Evolutionary conservation across 2,329 filamentous ascomycete species (phyloP).

Genomic region (Hirsutella thompsonii): DNA sequence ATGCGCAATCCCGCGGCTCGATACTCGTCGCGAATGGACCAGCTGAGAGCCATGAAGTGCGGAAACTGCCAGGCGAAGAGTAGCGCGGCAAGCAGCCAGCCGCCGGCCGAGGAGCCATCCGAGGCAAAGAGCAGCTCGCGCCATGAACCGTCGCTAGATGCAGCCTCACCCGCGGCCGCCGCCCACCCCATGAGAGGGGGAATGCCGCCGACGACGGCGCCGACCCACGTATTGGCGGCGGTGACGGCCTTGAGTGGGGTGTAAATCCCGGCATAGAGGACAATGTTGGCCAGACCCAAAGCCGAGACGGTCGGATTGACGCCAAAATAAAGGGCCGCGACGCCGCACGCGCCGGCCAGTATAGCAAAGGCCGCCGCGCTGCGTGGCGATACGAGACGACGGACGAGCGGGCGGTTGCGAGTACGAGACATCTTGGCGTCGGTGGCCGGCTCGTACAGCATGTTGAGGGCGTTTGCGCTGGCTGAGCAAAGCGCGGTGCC

Average conservation of each 20-base stretch:
- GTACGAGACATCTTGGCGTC: conserved; percentile 94
- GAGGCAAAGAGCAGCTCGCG: conserved; percentile 59
- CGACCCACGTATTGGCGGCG: conserved; percentile 87
- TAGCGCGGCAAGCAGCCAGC: conserved; percentile 76
- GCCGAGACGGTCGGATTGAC: conserved; percentile 90
- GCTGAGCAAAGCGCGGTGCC: conserved; percentile 85
- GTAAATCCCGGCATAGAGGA: conserved; percentile 82
- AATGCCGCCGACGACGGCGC: conserved; percentile 83
- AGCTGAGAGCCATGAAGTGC: conserved; percentile 91
- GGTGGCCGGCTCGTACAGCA: conserved; percentile 85
- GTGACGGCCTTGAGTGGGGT: conserved; percentile 84
- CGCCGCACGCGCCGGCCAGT: conserved; percentile 55
- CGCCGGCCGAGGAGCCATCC: conserved; percentile 54
- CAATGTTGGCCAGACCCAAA: conserved; percentile 73
- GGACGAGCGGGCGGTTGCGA: conserved; percentile 76
- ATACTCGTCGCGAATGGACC: conserved; percentile 84
- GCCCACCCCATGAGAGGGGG: conserved; percentile 98
- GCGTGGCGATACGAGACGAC: conserved; percentile 59
- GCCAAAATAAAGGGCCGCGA: conserved; percentile 67
- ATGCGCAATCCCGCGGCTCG: conserved; percentile 53
- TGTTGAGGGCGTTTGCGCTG: conserved; percentile 88
- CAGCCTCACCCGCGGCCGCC: conserved; percentile 80
- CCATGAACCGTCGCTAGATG: conserved; percentile 63
- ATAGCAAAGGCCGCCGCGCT: conserved; percentile 69
- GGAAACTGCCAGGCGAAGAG: conserved; percentile 97